Evolutionary conservation across 2,329 filamentous ascomycete genomes (phyloP).

Genomic region (Phialophora chinensis): DNA sequence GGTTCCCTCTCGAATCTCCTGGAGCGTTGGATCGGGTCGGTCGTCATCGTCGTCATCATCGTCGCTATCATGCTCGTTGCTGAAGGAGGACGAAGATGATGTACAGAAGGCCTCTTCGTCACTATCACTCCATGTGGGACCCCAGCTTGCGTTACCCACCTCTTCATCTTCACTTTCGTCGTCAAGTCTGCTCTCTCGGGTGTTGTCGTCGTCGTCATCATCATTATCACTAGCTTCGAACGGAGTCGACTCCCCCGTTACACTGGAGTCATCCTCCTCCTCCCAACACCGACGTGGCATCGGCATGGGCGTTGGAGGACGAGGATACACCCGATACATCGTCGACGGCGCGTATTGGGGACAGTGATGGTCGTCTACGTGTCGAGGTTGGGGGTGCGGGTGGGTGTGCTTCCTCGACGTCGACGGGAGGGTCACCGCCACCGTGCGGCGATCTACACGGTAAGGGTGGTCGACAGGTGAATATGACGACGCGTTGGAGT

Average conservation of each 20-base stretch:
- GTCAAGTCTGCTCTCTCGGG: background rate
- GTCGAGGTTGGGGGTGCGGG: background rate
- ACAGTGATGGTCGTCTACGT: background rate
- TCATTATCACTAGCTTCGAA: background rate
- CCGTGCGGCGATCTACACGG: background rate
- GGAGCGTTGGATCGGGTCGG: background rate
- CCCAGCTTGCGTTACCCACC: background rate
- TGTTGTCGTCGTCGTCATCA: background rate
- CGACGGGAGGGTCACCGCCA: background rate
- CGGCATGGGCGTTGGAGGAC: background rate
- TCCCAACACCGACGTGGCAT: background rate
- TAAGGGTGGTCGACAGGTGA: background rate
- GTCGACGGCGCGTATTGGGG: background rate
- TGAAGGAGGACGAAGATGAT: background rate
- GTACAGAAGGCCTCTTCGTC: background rate
- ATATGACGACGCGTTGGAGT: background rate
- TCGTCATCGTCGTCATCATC: background rate
- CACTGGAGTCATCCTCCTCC: background rate
- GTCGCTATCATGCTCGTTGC: background rate
- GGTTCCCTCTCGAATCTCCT: background rate
- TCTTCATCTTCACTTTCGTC: background rate
- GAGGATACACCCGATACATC: background rate
- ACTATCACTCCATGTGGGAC: background rate
- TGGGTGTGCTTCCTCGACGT: background rate
- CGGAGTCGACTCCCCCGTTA: background rate